These are phyloP conservation scores for Chaetomium fimeti DNA, from an alignment of 495 filamentous ascomycete species.

Conservation along the genomic window DNA sequence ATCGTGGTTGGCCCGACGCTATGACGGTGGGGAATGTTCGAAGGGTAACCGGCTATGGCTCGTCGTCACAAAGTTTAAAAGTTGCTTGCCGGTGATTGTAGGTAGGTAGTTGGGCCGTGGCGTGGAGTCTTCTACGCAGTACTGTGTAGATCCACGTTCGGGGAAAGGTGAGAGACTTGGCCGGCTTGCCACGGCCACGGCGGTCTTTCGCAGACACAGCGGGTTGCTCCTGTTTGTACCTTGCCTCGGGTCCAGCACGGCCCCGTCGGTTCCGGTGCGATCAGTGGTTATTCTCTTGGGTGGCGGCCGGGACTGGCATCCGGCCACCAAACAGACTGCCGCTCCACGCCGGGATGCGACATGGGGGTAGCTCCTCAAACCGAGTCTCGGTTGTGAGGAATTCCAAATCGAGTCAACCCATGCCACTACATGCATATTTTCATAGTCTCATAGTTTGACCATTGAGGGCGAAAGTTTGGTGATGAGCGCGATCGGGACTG, in stretches of 20 bases:
- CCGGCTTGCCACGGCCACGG: too few species aligned
- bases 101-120: too few species aligned
- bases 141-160: too few species aligned
- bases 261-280: neutral
- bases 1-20: neutral
- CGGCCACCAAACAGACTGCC: conserved; percentile 2
- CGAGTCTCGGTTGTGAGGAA: neutral
- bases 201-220: neutral
- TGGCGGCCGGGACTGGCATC: conserved; percentile 2
- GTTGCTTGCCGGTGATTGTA: too few species aligned
- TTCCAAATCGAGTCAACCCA: neutral
- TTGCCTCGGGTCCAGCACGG: neutral
- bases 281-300: neutral
- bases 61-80: too few species aligned
- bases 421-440: too few species aligned
- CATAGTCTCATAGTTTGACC: too few species aligned
- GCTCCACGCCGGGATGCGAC: neutral
- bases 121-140: too few species aligned
- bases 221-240: too few species aligned
- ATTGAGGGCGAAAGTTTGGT: too few species aligned
- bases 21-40: neutral
- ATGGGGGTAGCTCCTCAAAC: neutral
- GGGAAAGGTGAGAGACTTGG: too few species aligned
- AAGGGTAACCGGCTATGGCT: neutral
- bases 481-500: too few species aligned